A percentile compares a stretch with the other conserved stretches of the same genome.
Evolutionary conservation across 2,329 filamentous ascomycete genomes (phyloP).

Genomic region (Hymenoscyphus salicellus): DNA sequence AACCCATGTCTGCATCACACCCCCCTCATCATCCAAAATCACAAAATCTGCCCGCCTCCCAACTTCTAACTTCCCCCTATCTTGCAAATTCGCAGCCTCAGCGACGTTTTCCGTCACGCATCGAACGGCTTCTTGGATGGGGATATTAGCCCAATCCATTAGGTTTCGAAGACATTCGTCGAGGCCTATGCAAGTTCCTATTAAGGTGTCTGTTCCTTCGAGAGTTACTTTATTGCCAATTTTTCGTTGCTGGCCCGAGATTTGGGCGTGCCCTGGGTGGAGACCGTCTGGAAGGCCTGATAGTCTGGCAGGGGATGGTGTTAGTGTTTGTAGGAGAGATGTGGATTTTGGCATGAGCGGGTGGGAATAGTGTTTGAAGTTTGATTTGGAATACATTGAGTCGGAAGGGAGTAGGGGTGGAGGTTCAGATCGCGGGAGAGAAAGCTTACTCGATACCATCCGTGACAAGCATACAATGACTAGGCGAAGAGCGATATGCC

Average conservation of each 20-base stretch:
- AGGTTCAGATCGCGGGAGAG: neutral
- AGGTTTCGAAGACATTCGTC: slow-evolving; percentile 48
- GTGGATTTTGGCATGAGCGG: neutral
- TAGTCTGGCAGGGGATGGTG: slow-evolving; percentile 28
- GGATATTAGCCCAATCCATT: slow-evolving; percentile 29
- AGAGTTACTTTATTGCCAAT: slow-evolving; percentile 48
- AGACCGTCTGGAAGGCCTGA: slow-evolving; percentile 50
- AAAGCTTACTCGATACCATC: slow-evolving; percentile 48
- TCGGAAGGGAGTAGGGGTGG: neutral
- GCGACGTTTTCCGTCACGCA: slow-evolving; percentile 35
- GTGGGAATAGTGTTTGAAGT: neutral
- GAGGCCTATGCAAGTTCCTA: slow-evolving; percentile 51
- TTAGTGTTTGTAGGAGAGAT: neutral
- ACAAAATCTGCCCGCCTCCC: slow-evolving; percentile 33
- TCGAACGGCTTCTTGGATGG: slow-evolving; percentile 28
- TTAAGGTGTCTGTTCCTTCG: slow-evolving; percentile 50
- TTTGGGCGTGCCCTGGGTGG: slow-evolving; percentile 51
- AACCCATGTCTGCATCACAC: slow-evolving; percentile 30
- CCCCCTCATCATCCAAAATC: slow-evolving; percentile 24
- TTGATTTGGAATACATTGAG: neutral
- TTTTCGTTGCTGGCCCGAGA: slow-evolving; percentile 49
- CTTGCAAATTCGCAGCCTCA: slow-evolving; percentile 24
- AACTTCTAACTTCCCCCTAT: slow-evolving; percentile 28
- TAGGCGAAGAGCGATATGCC: slow-evolving; percentile 46
- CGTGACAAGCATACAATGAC: slow-evolving; percentile 50